Conservation (phyloP, 305 asterid genomes). For the Galium porrigens region DNA sequence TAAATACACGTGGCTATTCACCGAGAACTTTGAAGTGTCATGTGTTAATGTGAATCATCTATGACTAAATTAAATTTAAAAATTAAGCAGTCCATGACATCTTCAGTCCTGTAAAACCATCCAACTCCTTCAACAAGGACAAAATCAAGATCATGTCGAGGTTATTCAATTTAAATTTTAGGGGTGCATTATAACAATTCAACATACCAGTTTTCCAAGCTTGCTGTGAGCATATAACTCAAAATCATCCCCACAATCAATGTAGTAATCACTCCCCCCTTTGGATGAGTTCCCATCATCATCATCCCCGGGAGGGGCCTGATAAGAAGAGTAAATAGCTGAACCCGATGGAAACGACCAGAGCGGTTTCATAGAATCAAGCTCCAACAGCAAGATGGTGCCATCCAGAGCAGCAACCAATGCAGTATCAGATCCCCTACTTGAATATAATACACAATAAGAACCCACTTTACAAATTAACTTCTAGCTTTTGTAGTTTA, state of each 20-base stretch:
- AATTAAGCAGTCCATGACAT: not conserved
- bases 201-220: constrained; percentile 60
- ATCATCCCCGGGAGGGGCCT: constrained; percentile 39
- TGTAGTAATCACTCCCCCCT: constrained; percentile 43
- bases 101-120: not conserved
- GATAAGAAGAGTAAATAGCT: constrained; percentile 70
- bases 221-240: constrained; percentile 60
- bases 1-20: not conserved
- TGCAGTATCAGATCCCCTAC: constrained; percentile 61
- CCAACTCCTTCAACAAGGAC: not conserved
- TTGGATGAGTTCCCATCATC: constrained; percentile 38
- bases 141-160: not conserved
- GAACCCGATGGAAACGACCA: constrained; percentile 82
- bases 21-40: not conserved
- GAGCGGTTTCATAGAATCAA: constrained; percentile 41
- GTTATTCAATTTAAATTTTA: not conserved
- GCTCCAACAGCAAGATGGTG: constrained; percentile 52
- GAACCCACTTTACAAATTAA: not conserved
- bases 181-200: not conserved
- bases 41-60: not conserved
- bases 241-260: constrained; percentile 84
- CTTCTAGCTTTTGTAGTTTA: not conserved
- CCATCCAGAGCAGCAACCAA: constrained; percentile 76
- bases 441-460: constrained; percentile 2
- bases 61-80: not conserved